Conservation (phyloP, 352 stramenopile species). For the Pythium brachiatum region DNA sequence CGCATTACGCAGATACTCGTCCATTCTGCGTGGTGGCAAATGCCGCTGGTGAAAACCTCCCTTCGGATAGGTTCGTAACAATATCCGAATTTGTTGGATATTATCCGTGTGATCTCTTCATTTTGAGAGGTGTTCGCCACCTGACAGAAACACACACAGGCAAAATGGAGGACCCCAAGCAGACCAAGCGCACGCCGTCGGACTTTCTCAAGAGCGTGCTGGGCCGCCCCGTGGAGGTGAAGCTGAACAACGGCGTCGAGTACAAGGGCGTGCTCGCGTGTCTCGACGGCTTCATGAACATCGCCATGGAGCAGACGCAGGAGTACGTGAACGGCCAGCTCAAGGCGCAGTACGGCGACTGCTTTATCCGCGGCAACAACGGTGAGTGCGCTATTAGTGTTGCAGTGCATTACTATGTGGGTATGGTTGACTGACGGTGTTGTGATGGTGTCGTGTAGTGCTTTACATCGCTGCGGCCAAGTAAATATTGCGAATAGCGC, state of each 20-base stretch:
- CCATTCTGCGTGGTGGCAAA: background rate
- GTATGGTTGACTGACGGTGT: background rate
- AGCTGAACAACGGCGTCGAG: slow-evolving; percentile 98
- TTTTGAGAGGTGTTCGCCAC: background rate
- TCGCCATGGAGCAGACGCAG: slow-evolving; percentile 99
- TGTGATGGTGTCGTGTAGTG: slow-evolving; percentile 33
- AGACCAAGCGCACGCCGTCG: slow-evolving; percentile 84
- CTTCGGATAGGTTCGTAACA: slow-evolving; percentile 1
- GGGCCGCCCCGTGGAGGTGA: slow-evolving; percentile 96
- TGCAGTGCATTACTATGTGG: slow-evolving; percentile 1
- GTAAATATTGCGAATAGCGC: slow-evolving; percentile 27
- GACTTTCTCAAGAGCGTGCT: slow-evolving; percentile 93
- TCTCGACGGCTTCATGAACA: slow-evolving; percentile 99
- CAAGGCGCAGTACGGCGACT: slow-evolving; percentile 99
- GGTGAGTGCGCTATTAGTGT: slow-evolving; percentile 43
- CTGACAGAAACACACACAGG: slow-evolving; percentile 4
- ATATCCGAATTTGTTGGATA: background rate
- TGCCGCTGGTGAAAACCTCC: background rate
- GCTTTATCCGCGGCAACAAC: slow-evolving; percentile 99
- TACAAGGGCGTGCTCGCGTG: slow-evolving; percentile 98
- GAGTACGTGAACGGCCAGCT: slow-evolving; percentile 99
- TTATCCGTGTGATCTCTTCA: slow-evolving; percentile 2
- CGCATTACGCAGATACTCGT: slow-evolving; percentile 57
- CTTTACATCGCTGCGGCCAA: slow-evolving; percentile 86
- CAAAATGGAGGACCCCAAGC: slow-evolving; percentile 38